Percentiles rank a stretch among this genome's conserved stretches.
Conservation (phyloP, 495 filamentous ascomycete genomes). For the Aspergillus coremiiformis region DNA sequence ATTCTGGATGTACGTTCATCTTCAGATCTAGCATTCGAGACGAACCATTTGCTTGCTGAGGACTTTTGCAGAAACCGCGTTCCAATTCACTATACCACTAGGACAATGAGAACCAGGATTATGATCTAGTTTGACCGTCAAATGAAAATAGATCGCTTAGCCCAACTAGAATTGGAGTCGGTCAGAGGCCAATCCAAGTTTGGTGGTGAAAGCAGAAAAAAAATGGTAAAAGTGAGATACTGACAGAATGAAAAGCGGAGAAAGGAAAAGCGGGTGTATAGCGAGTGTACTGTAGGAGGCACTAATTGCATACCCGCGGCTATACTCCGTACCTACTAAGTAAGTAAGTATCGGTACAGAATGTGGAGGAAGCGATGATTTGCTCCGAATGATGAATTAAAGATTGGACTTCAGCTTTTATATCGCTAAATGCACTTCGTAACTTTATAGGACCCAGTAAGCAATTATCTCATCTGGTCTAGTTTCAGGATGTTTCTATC, state of each 20-base stretch:
- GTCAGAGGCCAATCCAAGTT: background rate
- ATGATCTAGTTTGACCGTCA: background rate
- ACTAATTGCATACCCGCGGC: conserved; percentile 18
- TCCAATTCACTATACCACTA: background rate
- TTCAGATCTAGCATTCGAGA: conserved; percentile 19
- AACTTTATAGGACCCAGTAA: too few species aligned
- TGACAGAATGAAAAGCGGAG: conserved; percentile 15
- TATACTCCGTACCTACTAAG: too few species aligned
- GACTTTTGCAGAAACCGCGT: conserved; percentile 5
- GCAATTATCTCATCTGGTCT: too few species aligned
- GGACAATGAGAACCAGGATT: background rate
- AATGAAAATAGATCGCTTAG: background rate
- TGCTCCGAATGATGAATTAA: background rate
- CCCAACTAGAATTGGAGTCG: background rate
- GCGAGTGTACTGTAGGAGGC: conserved; percentile 10
- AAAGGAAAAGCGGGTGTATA: conserved; percentile 13
- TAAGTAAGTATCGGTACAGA: background rate
- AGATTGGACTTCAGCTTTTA: too few species aligned
- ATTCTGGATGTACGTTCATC: conserved; percentile 29
- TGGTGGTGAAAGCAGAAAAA: conserved; percentile 2
- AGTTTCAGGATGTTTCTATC: too few species aligned
- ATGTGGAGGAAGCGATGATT: background rate
- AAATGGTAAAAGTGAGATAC: conserved; percentile 1
- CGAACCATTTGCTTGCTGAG: conserved; percentile 33
- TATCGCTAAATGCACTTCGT: too few species aligned